phyloP scores from a whole-genome alignment of 2,329 filamentous ascomycete species.

The Pseudonectria buxi region DNA sequence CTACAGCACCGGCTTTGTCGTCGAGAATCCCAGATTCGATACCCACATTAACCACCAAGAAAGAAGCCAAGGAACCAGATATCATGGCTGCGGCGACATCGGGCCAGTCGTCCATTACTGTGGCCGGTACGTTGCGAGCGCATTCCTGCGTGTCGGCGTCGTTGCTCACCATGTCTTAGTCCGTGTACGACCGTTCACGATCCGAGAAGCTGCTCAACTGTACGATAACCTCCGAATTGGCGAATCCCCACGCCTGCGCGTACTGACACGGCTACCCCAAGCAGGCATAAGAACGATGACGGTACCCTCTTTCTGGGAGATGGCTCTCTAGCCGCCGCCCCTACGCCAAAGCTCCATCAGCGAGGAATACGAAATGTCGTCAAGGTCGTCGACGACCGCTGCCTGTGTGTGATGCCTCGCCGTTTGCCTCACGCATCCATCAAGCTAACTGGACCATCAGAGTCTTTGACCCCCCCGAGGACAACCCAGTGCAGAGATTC shows the following conservation, averaged over 20 bases:
- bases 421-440: not conserved
- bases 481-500: conserved; percentile 85
- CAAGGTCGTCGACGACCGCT: conserved; percentile 93
- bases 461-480: conserved; percentile 94
- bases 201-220: conserved; percentile 91
- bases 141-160: not conserved
- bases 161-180: conserved; percentile 39
- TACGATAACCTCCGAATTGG: no score
- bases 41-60: no score
- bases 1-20: no score
- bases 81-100: conserved; percentile 15
- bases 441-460: conserved; percentile 39
- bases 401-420: conserved; percentile 60
- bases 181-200: conserved; percentile 67
- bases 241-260: no score
- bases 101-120: conserved; percentile 49
- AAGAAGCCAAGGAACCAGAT: not conserved
- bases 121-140: conserved; percentile 40
- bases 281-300: conserved; percentile 65
- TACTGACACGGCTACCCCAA: not conserved
- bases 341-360: conserved; percentile 75
- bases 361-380: conserved; percentile 87
- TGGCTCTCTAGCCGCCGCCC: conserved; percentile 82
- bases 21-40: no score
- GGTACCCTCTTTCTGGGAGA: conserved; percentile 91